Evolutionary conservation across 805 yeast genomes (phyloP), one percentile per base, ranked within the genome.

Genomic region (Monosporozyma solicola): DNA sequence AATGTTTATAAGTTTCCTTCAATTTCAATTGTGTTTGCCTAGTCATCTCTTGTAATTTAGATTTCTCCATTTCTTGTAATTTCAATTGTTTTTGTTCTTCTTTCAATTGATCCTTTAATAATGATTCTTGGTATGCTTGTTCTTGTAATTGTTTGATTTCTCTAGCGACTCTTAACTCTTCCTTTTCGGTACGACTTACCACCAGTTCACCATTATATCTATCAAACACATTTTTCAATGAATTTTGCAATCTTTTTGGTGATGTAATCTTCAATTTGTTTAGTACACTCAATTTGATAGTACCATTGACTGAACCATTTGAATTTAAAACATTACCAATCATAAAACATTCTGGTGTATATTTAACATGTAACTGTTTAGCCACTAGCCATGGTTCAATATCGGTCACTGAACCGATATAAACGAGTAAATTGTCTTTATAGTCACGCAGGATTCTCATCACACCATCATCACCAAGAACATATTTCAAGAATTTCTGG

Each of bases 381-480:
- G 87, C 86, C 43, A 86, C 77, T 54, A 82, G 82, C 71, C 79
- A 81, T 3, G 86, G 79, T 64, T 86, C 92, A 0, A 84, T 75
- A 57, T 81, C 81, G 15, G 74, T 68, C 25, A 80, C 81, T 57
- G 83, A 80, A 0, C 87, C 87, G 41, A 85, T 76, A 75, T 84
- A 86, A 0, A 84, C 72, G 1, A 80, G 56, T n/a, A 79, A 54
- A 47, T 83, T 74, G 43, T 78, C 72, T 2, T 69, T 68, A 45
- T 60, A 56, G 3, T 59, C 57, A 11, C 66, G 64, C 47, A 74
- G 56, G 47, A 68, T 64, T 35, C 72, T 62, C 15, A 75, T 63
- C 37, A 82, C 78, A 32, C 66, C 61, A 1, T 68, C 74, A 58
- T 77, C 78, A 49, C 76, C 72, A 43, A 82, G 61, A 10, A 80